Conservation (phyloP, 208 protist species). For the Crithidia mellificae region DNA sequence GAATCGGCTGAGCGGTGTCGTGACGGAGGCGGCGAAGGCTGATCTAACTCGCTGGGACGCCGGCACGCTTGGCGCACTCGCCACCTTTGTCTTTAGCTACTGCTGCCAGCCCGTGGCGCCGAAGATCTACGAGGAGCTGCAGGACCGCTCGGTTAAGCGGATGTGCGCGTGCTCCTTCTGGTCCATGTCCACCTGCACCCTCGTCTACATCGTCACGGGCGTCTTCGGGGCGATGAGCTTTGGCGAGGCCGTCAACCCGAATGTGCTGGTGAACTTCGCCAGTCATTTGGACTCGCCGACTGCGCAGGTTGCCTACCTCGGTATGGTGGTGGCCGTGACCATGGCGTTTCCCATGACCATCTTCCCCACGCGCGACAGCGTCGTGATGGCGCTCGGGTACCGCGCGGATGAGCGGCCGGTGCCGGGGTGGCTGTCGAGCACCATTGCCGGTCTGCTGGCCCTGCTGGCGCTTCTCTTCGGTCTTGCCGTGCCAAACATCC, state of each 20-base stretch:
- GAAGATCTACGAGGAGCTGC: conserved; percentile 75
- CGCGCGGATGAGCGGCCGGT: conserved; percentile 37
- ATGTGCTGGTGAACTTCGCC: conserved; percentile 79
- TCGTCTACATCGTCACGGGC: conserved; percentile 70
- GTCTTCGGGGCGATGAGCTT: conserved; percentile 72
- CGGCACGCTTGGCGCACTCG: conserved; percentile 45
- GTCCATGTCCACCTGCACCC: conserved; percentile 63
- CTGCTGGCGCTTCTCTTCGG: conserved; percentile 66
- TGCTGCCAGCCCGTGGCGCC: conserved; percentile 83
- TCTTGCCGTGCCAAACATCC: conserved; percentile 73
- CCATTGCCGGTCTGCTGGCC: conserved; percentile 51
- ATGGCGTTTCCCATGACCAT: conserved; percentile 88
- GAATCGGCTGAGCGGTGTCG: not conserved
- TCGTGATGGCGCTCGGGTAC: conserved; percentile 68
- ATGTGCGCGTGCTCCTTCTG: conserved; percentile 60
- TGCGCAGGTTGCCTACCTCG: conserved; percentile 63
- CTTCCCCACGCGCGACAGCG: conserved; percentile 75
- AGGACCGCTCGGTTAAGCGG: conserved; percentile 41
- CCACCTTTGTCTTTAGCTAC: conserved; percentile 79
- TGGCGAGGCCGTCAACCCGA: conserved; percentile 53
- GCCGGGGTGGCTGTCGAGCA: conserved; percentile 39
- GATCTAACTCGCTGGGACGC: conserved; percentile 37
- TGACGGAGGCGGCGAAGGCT: conserved; percentile 3
- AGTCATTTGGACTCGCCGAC: conserved; percentile 46
- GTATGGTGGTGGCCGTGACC: conserved; percentile 71